These are phyloP conservation scores for Prunus davidiana DNA, from an alignment of 306 rosid genomes.

Conservation along the genomic window DNA sequence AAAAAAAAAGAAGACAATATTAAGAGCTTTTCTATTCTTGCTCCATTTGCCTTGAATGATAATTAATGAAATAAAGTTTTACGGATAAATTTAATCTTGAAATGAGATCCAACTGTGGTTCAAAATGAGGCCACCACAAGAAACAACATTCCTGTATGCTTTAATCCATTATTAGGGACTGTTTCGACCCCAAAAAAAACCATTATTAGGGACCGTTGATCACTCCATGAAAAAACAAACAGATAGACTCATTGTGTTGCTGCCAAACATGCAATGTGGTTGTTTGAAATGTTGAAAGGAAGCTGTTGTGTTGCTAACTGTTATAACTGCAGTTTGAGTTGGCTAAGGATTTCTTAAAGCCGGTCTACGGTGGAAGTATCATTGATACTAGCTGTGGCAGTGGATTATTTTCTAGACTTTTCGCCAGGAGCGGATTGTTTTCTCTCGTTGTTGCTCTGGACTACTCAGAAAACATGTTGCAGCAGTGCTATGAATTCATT, in stretches of 20 bases:
- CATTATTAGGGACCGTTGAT: background rate
- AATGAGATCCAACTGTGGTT: too few species aligned
- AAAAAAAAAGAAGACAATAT: too few species aligned
- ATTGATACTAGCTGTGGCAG: constrained; percentile 93
- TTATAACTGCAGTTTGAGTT: constrained; percentile 75
- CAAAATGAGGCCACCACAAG: too few species aligned
- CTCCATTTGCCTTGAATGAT: background rate
- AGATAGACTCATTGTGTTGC: background rate
- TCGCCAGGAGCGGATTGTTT: constrained; percentile 81
- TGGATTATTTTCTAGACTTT: constrained; percentile 84
- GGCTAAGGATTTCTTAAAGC: constrained; percentile 61
- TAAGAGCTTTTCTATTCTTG: background rate
- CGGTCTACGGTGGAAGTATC: constrained; percentile 74
- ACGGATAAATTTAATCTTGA: background rate
- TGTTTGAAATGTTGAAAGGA: background rate
- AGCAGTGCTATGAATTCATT: constrained; percentile 73
- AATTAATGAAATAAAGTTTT: background rate
- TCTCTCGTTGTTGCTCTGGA: constrained; percentile 81
- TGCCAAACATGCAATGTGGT: background rate
- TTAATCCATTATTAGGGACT: too few species aligned
- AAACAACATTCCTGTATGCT: too few species aligned
- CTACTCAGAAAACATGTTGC: constrained; percentile 92
- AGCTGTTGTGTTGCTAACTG: constrained; percentile 11
- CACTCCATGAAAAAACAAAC: background rate
- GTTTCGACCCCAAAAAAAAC: too few species aligned